phyloP scores from a whole-genome alignment of 177 flowering plant species.

The Vitis hybrid region DNA sequence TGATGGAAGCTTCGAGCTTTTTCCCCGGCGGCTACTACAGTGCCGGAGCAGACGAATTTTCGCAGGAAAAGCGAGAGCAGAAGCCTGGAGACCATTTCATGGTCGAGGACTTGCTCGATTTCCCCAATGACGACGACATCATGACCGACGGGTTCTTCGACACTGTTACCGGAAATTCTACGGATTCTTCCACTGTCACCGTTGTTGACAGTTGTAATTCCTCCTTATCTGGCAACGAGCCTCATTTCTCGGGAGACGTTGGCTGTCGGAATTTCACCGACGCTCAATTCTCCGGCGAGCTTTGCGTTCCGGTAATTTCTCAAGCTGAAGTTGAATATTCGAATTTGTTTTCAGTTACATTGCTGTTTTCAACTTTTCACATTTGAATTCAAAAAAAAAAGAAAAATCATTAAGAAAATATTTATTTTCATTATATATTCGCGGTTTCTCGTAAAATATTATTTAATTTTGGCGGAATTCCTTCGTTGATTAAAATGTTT shows the following conservation, averaged over 20 bases:
- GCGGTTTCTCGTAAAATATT: too few relatives aligned
- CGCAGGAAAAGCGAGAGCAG: constrained; percentile 21
- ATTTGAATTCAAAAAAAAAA: too few relatives aligned
- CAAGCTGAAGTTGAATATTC: background rate
- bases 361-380: too few relatives aligned
- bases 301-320: constrained; percentile 77
- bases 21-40: constrained; percentile 25
- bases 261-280: constrained; percentile 39
- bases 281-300: constrained; percentile 66
- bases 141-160: constrained; percentile 40
- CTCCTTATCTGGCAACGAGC: constrained; percentile 44
- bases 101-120: constrained; percentile 58
- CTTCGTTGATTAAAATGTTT: too few relatives aligned
- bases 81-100: constrained; percentile 32
- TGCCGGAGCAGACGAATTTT: constrained; percentile 17
- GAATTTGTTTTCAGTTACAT: background rate
- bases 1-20: constrained; percentile 32
- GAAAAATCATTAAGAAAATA: too few relatives aligned
- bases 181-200: constrained; percentile 41
- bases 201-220: constrained; percentile 63
- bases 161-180: constrained; percentile 28
- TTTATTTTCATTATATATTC: too few relatives aligned
- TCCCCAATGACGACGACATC: constrained; percentile 45
- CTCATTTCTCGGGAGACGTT: constrained; percentile 29
- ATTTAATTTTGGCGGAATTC: too few relatives aligned